phyloP scores from a whole-genome alignment of 1,284 basidiomycete genomes.

The Calocybe gambosa region DNA sequence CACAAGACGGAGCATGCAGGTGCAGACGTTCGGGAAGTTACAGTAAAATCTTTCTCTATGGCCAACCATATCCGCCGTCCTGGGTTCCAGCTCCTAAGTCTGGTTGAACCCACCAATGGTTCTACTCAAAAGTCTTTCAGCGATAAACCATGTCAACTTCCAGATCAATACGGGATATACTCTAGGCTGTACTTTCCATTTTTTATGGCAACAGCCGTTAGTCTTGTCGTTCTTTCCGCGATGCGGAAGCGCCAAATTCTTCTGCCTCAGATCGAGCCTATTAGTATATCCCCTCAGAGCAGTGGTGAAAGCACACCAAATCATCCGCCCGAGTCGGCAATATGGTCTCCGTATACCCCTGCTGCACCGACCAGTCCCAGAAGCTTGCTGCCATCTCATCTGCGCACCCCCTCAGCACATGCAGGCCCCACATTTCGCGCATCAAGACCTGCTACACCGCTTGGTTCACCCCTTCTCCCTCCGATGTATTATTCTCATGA shows the following conservation, averaged over 20 bases:
- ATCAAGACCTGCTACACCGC: conserved; percentile 30
- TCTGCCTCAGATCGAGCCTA: conserved; percentile 14
- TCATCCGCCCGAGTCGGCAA: conserved; percentile 21
- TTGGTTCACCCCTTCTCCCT: conserved; percentile 25
- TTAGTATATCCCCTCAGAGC: conserved; percentile 23
- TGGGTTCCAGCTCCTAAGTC: conserved; percentile 78
- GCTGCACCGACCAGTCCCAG: conserved; percentile 25
- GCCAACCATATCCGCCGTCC: conserved; percentile 68
- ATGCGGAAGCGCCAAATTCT: conserved; percentile 18
- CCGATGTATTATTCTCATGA: conserved; percentile 24
- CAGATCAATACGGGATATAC: conserved; percentile 63
- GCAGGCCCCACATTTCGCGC: conserved; percentile 27
- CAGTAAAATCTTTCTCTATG: conserved; percentile 79
- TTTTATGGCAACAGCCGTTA: conserved; percentile 33
- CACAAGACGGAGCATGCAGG: conserved; percentile 9
- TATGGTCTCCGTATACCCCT: conserved; percentile 33
- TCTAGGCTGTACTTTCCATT: conserved; percentile 50
- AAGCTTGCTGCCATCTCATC: conserved; percentile 23
- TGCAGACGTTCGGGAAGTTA: conserved; percentile 52
- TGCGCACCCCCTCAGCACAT: conserved; percentile 27
- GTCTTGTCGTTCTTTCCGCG: conserved; percentile 29
- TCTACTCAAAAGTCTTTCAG: conserved; percentile 32
- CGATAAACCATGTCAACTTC: conserved; percentile 61
- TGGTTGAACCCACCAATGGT: conserved; percentile 41
- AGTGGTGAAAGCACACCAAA: conserved; percentile 16